Percentiles rank a stretch among this genome's conserved stretches.
phyloP scores from a whole-genome alignment of 345 rosid species.

The Euphorbia pulcherrima region DNA sequence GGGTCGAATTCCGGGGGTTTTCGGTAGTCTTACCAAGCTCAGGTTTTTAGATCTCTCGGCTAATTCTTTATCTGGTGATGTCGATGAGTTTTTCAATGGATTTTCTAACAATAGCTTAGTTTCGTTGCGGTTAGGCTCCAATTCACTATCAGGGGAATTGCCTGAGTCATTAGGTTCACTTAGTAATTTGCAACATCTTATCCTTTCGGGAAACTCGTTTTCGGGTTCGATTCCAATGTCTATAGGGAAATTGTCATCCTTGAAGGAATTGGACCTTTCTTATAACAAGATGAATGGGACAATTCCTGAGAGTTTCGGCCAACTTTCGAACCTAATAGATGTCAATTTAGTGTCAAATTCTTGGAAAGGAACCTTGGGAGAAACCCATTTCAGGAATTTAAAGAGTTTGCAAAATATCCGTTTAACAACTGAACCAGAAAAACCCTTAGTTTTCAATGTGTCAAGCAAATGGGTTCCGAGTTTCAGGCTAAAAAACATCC shows the following conservation, averaged over 20 bases:
- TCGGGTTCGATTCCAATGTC: conserved; percentile 17
- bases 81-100: conserved; percentile 37
- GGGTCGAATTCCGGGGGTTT: conserved; percentile 6
- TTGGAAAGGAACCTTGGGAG: conserved; percentile 18
- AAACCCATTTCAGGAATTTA: conserved; percentile 20
- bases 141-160: conserved; percentile 11
- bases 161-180: conserved; percentile 20
- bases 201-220: conserved; percentile 13
- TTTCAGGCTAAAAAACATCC: conserved; percentile 15
- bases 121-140: conserved; percentile 21
- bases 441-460: conserved; percentile 2
- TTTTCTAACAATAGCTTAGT: conserved; percentile 33
- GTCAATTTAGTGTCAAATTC: conserved; percentile 18
- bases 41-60: conserved; percentile 49
- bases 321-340: conserved; percentile 12
- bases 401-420: conserved; percentile 14
- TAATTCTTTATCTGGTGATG: conserved; percentile 36
- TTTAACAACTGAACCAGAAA: neutral
- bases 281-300: conserved; percentile 25
- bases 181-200: conserved; percentile 10
- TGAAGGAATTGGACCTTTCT: conserved; percentile 13
- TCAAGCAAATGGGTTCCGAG: conserved; percentile 13
- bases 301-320: conserved; percentile 24
- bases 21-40: conserved; percentile 31
- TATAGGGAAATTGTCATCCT: conserved; percentile 15